Conservation (phyloP, 75 land plant genomes). For the Azolla pinnata region DNA sequence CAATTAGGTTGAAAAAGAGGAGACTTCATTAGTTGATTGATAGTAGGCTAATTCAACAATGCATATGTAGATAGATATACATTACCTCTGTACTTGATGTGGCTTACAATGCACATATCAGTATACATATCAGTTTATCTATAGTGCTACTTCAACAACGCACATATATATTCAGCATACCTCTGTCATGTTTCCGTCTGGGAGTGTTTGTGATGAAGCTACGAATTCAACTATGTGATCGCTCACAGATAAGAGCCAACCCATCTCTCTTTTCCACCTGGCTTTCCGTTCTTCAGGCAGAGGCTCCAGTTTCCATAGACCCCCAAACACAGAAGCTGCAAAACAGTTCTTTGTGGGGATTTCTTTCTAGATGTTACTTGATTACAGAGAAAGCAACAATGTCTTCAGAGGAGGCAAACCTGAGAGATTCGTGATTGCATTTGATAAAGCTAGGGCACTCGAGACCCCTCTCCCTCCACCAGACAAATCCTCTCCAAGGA, state of each 20-base stretch:
- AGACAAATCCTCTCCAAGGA: slow-evolving; percentile 67
- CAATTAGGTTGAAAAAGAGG: no score
- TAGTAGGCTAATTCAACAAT: no score
- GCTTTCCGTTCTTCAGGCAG: slow-evolving; percentile 18
- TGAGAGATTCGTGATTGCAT: slow-evolving; percentile 60
- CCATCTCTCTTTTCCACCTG: slow-evolving; percentile 39
- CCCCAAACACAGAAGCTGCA: slow-evolving; percentile 40
- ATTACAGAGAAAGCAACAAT: not conserved
- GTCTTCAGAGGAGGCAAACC: slow-evolving; percentile 16
- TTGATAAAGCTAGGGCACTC: slow-evolving; percentile 55
- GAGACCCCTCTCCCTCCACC: slow-evolving; percentile 63
- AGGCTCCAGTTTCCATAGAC: slow-evolving; percentile 34
- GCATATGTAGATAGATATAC: no score
- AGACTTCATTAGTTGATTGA: no score
- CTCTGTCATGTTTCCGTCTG: slow-evolving; percentile 32
- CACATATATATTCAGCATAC: slow-evolving; percentile 6
- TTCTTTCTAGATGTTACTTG: not conserved
- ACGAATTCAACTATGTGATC: slow-evolving; percentile 37
- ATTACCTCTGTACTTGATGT: no score
- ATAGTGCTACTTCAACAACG: no score
- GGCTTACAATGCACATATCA: no score
- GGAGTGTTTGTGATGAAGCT: slow-evolving; percentile 29
- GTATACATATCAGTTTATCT: no score
- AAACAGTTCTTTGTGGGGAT: not conserved
- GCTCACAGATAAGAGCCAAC: slow-evolving; percentile 36